Evolutionary conservation across 2,329 filamentous ascomycete species (phyloP).

Genomic region (Waltergamsia citrina): DNA sequence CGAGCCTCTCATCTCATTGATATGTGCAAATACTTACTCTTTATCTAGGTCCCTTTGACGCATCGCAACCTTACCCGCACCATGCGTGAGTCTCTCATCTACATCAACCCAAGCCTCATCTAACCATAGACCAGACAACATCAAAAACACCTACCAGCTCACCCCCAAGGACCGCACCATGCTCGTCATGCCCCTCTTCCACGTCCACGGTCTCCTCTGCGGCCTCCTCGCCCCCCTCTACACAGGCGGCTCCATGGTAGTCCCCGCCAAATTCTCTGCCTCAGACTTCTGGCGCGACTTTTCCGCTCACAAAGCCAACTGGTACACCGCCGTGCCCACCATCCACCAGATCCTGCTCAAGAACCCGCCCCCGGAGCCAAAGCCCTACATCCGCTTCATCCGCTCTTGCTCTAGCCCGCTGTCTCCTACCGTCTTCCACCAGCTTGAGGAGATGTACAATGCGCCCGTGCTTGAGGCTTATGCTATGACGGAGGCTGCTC

Average conservation of each 20-base stretch:
- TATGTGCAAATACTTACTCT: too few species aligned
- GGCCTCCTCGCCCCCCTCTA: conserved; percentile 70
- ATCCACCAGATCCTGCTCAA: conserved; percentile 85
- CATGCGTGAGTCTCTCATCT: conserved; percentile 47
- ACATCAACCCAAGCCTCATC: conserved; percentile 14
- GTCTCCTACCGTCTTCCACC: conserved; percentile 71
- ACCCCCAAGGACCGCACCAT: conserved; percentile 65
- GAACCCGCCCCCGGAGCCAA: conserved; percentile 55
- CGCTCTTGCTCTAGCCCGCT: conserved; percentile 79
- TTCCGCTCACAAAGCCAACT: conserved; percentile 64
- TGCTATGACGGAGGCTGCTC: conserved; percentile 85
- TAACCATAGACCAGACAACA: conserved; percentile 46
- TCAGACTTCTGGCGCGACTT: conserved; percentile 78
- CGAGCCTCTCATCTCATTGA: neutral
- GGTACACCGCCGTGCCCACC: conserved; percentile 90
- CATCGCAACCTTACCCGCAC: conserved; percentile 74
- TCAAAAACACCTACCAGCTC: conserved; percentile 67
- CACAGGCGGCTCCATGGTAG: conserved; percentile 69
- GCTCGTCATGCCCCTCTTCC: conserved; percentile 86
- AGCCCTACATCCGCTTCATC: conserved; percentile 74
- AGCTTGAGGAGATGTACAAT: conserved; percentile 65
- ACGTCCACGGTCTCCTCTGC: conserved; percentile 81
- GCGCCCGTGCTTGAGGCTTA: conserved; percentile 84
- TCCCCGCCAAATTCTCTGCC: conserved; percentile 73
- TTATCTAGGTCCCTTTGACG: conserved; percentile 58